A percentile compares a stretch with the other conserved stretches of the same genome.
These are phyloP conservation scores for Ophiostoma angusticollis DNA, from an alignment of 2,329 filamentous ascomycete species.

Conservation along the genomic window DNA sequence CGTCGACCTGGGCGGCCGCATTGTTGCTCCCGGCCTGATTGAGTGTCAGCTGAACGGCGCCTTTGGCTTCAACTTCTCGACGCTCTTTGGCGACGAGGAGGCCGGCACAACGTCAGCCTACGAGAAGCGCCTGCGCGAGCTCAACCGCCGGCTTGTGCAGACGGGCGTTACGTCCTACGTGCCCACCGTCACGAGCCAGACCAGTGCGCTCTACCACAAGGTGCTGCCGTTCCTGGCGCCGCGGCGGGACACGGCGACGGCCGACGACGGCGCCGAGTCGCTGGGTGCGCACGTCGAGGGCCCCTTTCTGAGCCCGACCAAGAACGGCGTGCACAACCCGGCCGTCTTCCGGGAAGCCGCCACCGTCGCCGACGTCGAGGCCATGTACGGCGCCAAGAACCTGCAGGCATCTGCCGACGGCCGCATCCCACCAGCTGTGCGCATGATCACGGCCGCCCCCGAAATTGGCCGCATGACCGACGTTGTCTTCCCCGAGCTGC, in stretches of 20 bases:
- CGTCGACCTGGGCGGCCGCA: slow-evolving; percentile 69
- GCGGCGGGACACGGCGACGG: slow-evolving; percentile 44
- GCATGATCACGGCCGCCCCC: slow-evolving; percentile 76
- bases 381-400: slow-evolving; percentile 62
- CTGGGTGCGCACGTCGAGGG: slow-evolving; percentile 86
- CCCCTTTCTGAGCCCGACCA: slow-evolving; percentile 69
- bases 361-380: slow-evolving; percentile 51
- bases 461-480: slow-evolving; percentile 60
- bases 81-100: slow-evolving; percentile 46
- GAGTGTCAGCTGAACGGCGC: slow-evolving; percentile 88
- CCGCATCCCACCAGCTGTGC: slow-evolving; percentile 36
- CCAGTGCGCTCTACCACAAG: slow-evolving; percentile 67
- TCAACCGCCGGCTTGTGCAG: slow-evolving; percentile 58
- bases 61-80: slow-evolving; percentile 86
- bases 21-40: slow-evolving; percentile 75
- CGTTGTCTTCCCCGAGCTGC: slow-evolving; percentile 52
- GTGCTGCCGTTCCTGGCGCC: slow-evolving; percentile 67
- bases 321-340: slow-evolving; percentile 75
- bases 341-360: slow-evolving; percentile 55
- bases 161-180: slow-evolving; percentile 83
- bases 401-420: slow-evolving; percentile 26
- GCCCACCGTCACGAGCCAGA: slow-evolving; percentile 74
- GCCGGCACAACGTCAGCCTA: slow-evolving; percentile 36
- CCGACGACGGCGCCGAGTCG: slow-evolving; percentile 62
- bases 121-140: slow-evolving; percentile 53